Evolutionary conservation across 2,329 filamentous ascomycete genomes (phyloP).

Genomic region (Trichoderma sp.): DNA sequence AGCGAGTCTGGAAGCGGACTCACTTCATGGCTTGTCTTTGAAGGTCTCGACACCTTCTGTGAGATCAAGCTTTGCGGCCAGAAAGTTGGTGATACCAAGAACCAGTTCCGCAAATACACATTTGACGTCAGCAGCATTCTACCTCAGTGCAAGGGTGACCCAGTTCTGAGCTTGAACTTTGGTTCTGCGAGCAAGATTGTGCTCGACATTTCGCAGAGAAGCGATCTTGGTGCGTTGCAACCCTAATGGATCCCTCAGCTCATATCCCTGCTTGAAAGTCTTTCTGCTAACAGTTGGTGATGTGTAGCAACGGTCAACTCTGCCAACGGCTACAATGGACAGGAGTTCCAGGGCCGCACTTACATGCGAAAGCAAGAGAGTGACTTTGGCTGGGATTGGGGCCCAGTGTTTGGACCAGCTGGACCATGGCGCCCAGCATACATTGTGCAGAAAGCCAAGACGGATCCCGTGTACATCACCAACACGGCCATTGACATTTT

Average conservation of each 20-base stretch:
- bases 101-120: conserved; percentile 61
- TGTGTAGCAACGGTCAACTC: neutral
- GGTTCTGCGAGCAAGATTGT: conserved; percentile 23
- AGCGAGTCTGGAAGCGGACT: conserved; percentile 25
- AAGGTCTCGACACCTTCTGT: conserved; percentile 61
- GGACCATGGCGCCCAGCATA: conserved; percentile 61
- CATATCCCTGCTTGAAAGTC: neutral
- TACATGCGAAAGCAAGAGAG: conserved; percentile 58
- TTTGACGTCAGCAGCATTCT: conserved; percentile 54
- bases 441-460: conserved; percentile 47
- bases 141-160: conserved; percentile 7
- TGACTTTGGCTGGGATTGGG: conserved; percentile 66
- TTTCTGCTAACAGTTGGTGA: neutral
- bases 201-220: conserved; percentile 5
- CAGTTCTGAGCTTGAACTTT: conserved; percentile 24
- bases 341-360: conserved; percentile 22
- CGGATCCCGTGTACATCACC: conserved; percentile 35
- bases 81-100: conserved; percentile 55
- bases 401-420: conserved; percentile 57
- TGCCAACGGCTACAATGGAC: conserved; percentile 7
- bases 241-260: neutral
- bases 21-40: conserved; percentile 56
- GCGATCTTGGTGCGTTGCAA: neutral
- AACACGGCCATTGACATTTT: conserved; percentile 54
- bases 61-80: conserved; percentile 54